Evolutionary conservation across 768 basidiomycete genomes (phyloP).

Genomic region (Hygrocybe coccinea): DNA sequence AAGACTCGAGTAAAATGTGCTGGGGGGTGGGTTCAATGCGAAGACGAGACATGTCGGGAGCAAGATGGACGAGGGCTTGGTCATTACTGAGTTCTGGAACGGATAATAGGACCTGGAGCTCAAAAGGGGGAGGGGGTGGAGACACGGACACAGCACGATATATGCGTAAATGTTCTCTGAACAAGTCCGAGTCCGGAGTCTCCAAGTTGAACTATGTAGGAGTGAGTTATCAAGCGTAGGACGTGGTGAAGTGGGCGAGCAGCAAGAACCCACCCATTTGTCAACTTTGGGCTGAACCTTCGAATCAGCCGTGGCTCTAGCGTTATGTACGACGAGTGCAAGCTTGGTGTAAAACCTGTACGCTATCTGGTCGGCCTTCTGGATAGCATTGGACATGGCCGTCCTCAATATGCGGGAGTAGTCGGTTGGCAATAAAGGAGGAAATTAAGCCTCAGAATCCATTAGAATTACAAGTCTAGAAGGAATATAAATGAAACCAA

Average conservation of each 20-base stretch:
- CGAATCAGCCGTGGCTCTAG: constrained; percentile 55
- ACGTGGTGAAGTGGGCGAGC: background rate
- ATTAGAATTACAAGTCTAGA: background rate
- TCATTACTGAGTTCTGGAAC: constrained; percentile 66
- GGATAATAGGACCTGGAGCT: constrained; percentile 64
- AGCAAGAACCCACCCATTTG: constrained; percentile 66
- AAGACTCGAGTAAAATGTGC: constrained; percentile 69
- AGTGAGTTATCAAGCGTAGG: constrained; percentile 1
- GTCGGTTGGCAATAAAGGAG: background rate
- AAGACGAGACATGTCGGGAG: constrained; percentile 54
- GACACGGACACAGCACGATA: constrained; percentile 55
- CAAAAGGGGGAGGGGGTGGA: constrained; percentile 45
- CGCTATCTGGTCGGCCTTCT: constrained; percentile 82
- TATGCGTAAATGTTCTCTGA: constrained; percentile 53
- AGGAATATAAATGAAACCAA: background rate
- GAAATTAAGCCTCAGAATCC: background rate
- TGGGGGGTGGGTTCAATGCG: constrained; percentile 66
- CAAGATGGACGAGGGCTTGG: constrained; percentile 65
- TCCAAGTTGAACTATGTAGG: constrained; percentile 72
- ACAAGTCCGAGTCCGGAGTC: constrained; percentile 67
- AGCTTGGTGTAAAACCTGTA: constrained; percentile 81
- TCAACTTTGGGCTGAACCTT: constrained; percentile 51
- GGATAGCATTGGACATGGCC: constrained; percentile 39
- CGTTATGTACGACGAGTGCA: constrained; percentile 67
- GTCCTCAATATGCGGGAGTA: background rate